Evolutionary conservation across 257 asterid species (phyloP), one percentile per base, ranked within the genome.

Genomic region (Scutellaria minor): DNA sequence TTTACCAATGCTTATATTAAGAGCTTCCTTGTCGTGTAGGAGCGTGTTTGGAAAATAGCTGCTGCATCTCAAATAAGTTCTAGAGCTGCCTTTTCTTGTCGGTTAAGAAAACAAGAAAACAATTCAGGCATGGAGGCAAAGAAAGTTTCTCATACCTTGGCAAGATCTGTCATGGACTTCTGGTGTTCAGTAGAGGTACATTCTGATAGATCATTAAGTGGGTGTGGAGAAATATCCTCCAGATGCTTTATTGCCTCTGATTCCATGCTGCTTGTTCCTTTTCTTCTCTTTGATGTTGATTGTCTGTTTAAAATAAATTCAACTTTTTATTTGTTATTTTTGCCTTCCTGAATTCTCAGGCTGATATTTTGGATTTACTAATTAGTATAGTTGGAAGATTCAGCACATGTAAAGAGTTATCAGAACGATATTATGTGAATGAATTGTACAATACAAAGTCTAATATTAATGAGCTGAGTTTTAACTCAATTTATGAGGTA

Each of bases 11-110:
- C 62, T 64, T 66, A 52, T 44, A 20, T 74, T 77, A 31, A 53
- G 61, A 58, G 62, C 39, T 74, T 61, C 64, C 61, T 56, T 55
- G 65, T 69, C 52, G 67, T 78, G 42, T 79, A 92, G 98, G 98
- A 93, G 88, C 98, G 98, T 31, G 77, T 83, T 76, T 93, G 98
- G 98, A 93, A 88, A 84, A 64, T 77, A 80, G 83, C 88, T 70
- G 90, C 95, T 64, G 90, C 96, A 68, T 77, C 92, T 72, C 92
- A 82, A 83, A 10, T 86, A 70, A 78, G 87, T 75, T 83, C 63
- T 66, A 87, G 57, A 75, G 97, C 76, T 73, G 91, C 96, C 42
- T 80, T 79, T 78, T 58, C 82, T 44, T 83, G 78, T 71, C 86
- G 65, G 66, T 70, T 75, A 81, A 84, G 90, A 72, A 81, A 79